These are phyloP conservation scores for Solanum sitiens DNA, from an alignment of 257 asterid species.

Conservation along the genomic window DNA sequence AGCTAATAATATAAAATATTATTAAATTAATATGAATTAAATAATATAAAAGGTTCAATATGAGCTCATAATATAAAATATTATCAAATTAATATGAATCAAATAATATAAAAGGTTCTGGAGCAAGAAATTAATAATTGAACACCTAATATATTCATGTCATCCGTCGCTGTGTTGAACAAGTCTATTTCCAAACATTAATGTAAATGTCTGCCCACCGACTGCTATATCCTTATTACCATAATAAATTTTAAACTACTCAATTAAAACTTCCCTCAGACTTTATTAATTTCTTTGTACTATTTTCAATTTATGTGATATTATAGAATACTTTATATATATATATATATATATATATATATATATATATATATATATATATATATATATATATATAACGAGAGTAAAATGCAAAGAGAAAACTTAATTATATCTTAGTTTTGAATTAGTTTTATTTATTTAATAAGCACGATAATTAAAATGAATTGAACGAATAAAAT, in stretches of 20 bases:
- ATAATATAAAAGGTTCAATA: too few relatives aligned
- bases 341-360: too few relatives aligned
- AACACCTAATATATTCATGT: not conserved
- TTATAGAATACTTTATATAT: not conserved
- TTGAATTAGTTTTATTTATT: rapidly evolving
- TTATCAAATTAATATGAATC: too few relatives aligned
- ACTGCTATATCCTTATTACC: slow-evolving; percentile 3
- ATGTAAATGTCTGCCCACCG: slow-evolving; percentile 6
- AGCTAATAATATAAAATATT: too few relatives aligned
- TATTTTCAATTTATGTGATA: not conserved
- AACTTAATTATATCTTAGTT: not conserved
- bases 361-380: too few relatives aligned
- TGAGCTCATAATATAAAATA: too few relatives aligned
- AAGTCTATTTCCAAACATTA: not conserved
- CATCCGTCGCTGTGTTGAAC: not conserved
- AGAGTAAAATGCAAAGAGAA: not conserved
- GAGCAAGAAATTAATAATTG: not conserved
- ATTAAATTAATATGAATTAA: too few relatives aligned
- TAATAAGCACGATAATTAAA: not conserved
- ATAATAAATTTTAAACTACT: not conserved
- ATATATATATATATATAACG: not conserved
- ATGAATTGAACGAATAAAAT: not conserved
- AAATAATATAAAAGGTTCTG: not conserved
- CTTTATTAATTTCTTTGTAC: not conserved
- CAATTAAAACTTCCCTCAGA: slow-evolving; percentile 1